Conservation (phyloP, 805 yeast species). For the Candida boleticola region DNA sequence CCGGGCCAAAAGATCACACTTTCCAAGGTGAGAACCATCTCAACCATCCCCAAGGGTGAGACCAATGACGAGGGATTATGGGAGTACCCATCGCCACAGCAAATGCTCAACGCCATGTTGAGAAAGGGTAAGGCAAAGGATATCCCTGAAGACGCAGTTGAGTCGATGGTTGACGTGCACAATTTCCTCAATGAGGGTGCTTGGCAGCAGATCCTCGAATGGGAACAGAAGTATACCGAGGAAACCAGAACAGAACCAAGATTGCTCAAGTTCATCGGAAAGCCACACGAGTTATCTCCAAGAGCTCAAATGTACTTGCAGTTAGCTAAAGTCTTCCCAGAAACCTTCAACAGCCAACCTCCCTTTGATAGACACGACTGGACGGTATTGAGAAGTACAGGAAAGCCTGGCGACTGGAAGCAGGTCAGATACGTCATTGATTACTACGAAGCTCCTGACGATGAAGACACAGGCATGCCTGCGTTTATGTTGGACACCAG, state of each 20-base stretch:
- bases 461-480: conserved; percentile 81
- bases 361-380: conserved; percentile 99
- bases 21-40: conserved; percentile 80
- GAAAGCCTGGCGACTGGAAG: conserved; percentile 50
- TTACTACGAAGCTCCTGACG: conserved; percentile 95
- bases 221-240: conserved; percentile 78
- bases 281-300: conserved; percentile 86
- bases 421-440: conserved; percentile 91
- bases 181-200: conserved; percentile 96
- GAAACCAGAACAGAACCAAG: conserved; percentile 64
- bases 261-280: conserved; percentile 82
- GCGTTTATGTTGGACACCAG: conserved; percentile 90
- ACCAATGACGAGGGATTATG: conserved; percentile 68
- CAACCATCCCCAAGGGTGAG: conserved; percentile 85
- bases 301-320: conserved; percentile 69
- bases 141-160: conserved; percentile 93
- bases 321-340: conserved; percentile 71
- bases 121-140: conserved; percentile 88
- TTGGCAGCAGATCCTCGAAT: conserved; percentile 88
- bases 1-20: conserved; percentile 79
- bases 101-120: conserved; percentile 97
- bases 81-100: conserved; percentile 99
- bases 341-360: conserved; percentile 66
- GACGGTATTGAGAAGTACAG: conserved; percentile 78
- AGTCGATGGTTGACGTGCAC: conserved; percentile 94